These are phyloP conservation scores for Rhexocercosporidium sp. DNA, from an alignment of 2,329 filamentous ascomycete genomes.

Conservation along the genomic window DNA sequence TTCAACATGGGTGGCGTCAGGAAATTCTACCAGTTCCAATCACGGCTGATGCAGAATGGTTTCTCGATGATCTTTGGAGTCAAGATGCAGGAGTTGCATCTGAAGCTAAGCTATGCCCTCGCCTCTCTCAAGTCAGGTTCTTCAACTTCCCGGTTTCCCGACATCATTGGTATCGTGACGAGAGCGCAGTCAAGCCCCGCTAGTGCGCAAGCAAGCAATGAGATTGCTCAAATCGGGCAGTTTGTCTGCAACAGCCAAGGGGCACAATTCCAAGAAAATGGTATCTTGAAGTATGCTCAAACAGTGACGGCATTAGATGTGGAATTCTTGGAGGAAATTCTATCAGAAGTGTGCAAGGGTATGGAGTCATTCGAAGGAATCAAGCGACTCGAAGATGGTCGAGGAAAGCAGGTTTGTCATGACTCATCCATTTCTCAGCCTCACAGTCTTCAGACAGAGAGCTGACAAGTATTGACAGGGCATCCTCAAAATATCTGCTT, in stretches of 20 bases:
- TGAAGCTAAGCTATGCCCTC: neutral
- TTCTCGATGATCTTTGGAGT: constrained; percentile 1
- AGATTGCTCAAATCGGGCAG: neutral
- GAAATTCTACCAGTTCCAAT: constrained; percentile 13
- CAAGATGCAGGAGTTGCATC: constrained; percentile 1
- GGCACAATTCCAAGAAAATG: neutral
- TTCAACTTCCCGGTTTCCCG: neutral
- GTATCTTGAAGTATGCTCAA: neutral
- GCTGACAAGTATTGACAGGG: neutral
- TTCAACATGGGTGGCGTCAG: constrained; percentile 12
- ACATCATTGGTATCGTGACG: neutral
- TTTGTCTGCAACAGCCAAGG: neutral
- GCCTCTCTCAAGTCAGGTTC: neutral
- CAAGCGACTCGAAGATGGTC: neutral
- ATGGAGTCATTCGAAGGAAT: neutral
- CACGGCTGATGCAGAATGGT: constrained; percentile 10
- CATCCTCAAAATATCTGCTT: neutral
- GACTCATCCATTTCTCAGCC: neutral
- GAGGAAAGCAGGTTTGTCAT: neutral
- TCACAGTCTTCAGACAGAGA: too few relatives aligned
- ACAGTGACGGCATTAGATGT: neutral
- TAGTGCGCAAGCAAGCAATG: neutral
- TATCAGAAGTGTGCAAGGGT: neutral
- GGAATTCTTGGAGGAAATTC: neutral
- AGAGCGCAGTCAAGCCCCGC: neutral